These are phyloP conservation scores for Colletotrichum musicola DNA, from an alignment of 2,329 filamentous ascomycete species.

Conservation along the genomic window DNA sequence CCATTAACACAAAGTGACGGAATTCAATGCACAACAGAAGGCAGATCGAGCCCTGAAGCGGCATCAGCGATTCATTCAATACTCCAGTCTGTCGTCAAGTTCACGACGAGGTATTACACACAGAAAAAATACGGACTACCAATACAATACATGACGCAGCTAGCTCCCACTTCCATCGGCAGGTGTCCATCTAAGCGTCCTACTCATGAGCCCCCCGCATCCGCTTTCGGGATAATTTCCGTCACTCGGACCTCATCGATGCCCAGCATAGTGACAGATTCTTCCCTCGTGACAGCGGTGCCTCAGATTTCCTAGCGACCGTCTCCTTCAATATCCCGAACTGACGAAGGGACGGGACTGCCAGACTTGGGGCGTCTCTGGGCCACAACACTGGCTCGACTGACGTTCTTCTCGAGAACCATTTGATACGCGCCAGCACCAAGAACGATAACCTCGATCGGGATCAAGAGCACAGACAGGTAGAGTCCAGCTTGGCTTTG, in stretches of 20 bases:
- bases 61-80: neutral
- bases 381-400: conserved; percentile 46
- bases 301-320: conserved; percentile 4
- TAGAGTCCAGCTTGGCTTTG: conserved; percentile 68
- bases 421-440: conserved; percentile 60
- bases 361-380: conserved; percentile 49
- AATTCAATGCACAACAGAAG: neutral
- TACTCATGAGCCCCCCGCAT: neutral
- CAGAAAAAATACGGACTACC: neutral
- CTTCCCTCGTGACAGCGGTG: neutral
- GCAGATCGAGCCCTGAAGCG: neutral
- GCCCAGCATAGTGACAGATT: neutral
- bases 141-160: conserved; percentile 15
- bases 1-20: neutral
- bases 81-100: neutral
- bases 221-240: conserved; percentile 19
- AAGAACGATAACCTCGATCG: conserved; percentile 65
- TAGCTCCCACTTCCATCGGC: neutral
- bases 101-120: neutral
- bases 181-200: neutral
- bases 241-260: neutral
- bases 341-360: conserved; percentile 44
- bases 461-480: conserved; percentile 68
- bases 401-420: conserved; percentile 57
- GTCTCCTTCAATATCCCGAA: conserved; percentile 27